Percentiles rank a stretch among this genome's conserved stretches.
Evolutionary conservation across 176 grass and related monocot genomes (phyloP).

Genomic region (Aegilops bicornis): DNA sequence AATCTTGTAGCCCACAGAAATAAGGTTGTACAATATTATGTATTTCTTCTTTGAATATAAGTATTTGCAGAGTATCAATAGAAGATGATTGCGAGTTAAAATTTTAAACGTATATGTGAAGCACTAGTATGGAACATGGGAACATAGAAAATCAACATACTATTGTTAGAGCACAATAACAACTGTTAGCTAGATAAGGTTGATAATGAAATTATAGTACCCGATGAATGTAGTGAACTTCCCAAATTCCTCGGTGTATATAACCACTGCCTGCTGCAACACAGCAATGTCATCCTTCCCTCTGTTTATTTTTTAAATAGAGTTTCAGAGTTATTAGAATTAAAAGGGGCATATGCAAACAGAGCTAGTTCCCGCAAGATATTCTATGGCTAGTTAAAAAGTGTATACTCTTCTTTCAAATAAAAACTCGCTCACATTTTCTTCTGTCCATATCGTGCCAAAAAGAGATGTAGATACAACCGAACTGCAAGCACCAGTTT

Average conservation of each 20-base stretch:
- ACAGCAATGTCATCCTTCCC: conserved; percentile 52
- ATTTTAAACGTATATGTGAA: not conserved
- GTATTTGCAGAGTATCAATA: not conserved
- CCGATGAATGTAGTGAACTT: conserved; percentile 86
- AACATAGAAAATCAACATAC: not conserved
- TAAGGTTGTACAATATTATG: not conserved
- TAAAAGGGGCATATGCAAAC: conserved; percentile 10
- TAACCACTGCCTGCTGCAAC: conserved; percentile 63
- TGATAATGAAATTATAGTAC: conserved; percentile 40
- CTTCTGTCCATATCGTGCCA: conserved; percentile 46
- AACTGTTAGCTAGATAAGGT: not conserved
- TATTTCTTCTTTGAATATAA: conserved; percentile 14
- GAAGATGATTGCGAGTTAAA: not conserved
- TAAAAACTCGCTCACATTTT: conserved; percentile 63
- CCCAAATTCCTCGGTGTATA: conserved; percentile 72
- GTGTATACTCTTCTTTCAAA: conserved; percentile 11
- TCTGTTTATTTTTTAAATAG: conserved; percentile 52
- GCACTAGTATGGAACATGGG: not conserved
- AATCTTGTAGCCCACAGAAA: not conserved
- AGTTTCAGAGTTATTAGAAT: conserved; percentile 11
- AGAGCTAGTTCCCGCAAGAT: not conserved
- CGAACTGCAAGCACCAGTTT: conserved; percentile 71
- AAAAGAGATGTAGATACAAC: conserved; percentile 70
- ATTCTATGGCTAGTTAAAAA: conserved; percentile 15
- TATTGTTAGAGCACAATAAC: not conserved